These are phyloP conservation scores for Cercospora sojina DNA, from an alignment of 2,329 filamentous ascomycete species.

Conservation along the genomic window DNA sequence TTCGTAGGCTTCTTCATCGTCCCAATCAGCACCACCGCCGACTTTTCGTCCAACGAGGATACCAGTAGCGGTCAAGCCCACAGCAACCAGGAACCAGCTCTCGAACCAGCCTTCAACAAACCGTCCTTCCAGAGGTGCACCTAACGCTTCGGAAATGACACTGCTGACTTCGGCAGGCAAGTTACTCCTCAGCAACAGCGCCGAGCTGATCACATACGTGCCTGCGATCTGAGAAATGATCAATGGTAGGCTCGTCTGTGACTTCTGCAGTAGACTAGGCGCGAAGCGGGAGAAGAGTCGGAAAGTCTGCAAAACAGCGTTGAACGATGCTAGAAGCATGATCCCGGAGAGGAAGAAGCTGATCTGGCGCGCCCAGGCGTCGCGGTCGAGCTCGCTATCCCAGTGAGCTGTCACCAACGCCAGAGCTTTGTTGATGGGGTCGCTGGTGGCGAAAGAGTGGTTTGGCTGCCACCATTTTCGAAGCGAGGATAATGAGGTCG, in stretches of 20 bases:
- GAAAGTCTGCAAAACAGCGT: slow-evolving; percentile 80
- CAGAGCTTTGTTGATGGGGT: slow-evolving; percentile 81
- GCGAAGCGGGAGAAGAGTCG: slow-evolving; percentile 75
- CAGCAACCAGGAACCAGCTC: slow-evolving; percentile 75
- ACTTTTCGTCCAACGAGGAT: slow-evolving; percentile 71
- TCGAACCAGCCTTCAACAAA: slow-evolving; percentile 87
- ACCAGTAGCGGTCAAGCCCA: slow-evolving; percentile 64
- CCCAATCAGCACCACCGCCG: slow-evolving; percentile 46
- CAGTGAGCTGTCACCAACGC: slow-evolving; percentile 78
- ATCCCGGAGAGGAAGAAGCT: slow-evolving; percentile 80
- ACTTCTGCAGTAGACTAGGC: slow-evolving; percentile 68
- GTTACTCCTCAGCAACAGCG: slow-evolving; percentile 73
- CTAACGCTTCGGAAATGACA: slow-evolving; percentile 73
- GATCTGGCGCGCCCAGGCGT: slow-evolving; percentile 80
- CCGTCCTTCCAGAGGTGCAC: slow-evolving; percentile 69
- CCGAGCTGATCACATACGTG: slow-evolving; percentile 80
- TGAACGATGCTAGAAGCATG: slow-evolving; percentile 78
- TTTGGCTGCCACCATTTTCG: slow-evolving; percentile 53
- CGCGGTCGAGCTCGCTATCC: slow-evolving; percentile 77
- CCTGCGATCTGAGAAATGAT: slow-evolving; percentile 77
- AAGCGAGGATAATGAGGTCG: slow-evolving; percentile 67
- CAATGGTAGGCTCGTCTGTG: slow-evolving; percentile 75
- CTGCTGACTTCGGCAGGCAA: slow-evolving; percentile 74
- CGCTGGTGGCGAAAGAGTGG: slow-evolving; percentile 64
- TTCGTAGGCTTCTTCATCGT: slow-evolving; percentile 49